These are phyloP conservation scores for Inga oerstediana DNA, from an alignment of 306 rosid genomes.

Conservation along the genomic window DNA sequence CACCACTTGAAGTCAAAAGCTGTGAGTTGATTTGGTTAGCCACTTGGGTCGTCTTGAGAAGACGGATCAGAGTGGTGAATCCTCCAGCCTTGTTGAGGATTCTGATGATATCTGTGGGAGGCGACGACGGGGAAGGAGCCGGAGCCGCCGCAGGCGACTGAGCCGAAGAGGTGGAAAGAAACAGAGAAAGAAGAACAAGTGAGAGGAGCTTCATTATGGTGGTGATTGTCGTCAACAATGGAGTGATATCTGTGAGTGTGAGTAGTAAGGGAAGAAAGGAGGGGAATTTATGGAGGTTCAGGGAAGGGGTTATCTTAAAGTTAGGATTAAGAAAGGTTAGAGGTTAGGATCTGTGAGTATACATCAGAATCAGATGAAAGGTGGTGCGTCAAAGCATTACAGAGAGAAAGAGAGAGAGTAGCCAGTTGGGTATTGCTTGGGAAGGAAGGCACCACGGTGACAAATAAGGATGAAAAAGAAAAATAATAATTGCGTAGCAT, in stretches of 20 bases:
- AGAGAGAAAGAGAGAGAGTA: not conserved
- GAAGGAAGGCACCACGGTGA: slow-evolving; percentile 54
- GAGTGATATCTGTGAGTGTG: not conserved
- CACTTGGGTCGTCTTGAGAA: slow-evolving; percentile 62
- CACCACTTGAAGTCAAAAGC: slow-evolving; percentile 55
- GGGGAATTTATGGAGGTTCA: slow-evolving; percentile 46
- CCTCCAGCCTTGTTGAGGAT: slow-evolving; percentile 67
- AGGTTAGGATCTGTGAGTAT: slow-evolving; percentile 32
- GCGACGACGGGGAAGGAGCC: slow-evolving; percentile 45
- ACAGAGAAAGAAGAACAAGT: slow-evolving; percentile 27
- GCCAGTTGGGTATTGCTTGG: slow-evolving; percentile 67
- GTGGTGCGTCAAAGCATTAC: slow-evolving; percentile 44
- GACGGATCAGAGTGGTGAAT: slow-evolving; percentile 62
- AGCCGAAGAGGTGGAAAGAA: slow-evolving; percentile 22
- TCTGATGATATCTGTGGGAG: slow-evolving; percentile 62
- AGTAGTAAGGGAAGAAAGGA: slow-evolving; percentile 25
- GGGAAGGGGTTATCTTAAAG: not conserved
- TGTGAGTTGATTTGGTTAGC: slow-evolving; percentile 60
- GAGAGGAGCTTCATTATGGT: slow-evolving; percentile 12
- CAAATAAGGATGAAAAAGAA: not conserved
- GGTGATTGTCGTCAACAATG: slow-evolving; percentile 30
- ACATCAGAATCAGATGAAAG: slow-evolving; percentile 40
- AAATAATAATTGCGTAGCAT: slow-evolving; percentile 38
- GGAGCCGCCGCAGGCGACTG: slow-evolving; percentile 55
- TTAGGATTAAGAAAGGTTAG: slow-evolving; percentile 37